phyloP scores from a whole-genome alignment of 345 rosid genomes.

The Hibiscus syriacus region DNA sequence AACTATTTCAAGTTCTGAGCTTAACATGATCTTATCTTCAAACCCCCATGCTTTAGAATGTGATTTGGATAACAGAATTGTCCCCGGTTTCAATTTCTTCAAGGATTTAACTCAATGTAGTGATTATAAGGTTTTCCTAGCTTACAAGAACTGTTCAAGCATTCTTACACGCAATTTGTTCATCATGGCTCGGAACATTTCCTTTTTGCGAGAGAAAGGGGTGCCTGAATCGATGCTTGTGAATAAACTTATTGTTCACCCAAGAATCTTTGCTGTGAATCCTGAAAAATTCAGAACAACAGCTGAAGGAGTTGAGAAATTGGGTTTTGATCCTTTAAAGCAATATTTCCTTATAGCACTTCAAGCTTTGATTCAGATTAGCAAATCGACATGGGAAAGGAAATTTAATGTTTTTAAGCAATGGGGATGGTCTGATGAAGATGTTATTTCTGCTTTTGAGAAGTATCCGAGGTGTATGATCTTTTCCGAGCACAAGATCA shows the following conservation, averaged over 20 bases:
- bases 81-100: slow-evolving; percentile 10
- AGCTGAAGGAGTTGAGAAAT: slow-evolving; percentile 2
- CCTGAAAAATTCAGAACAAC: background rate
- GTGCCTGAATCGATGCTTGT: slow-evolving; percentile 5
- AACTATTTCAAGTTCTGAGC: slow-evolving; percentile 7
- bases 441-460: slow-evolving; percentile 13
- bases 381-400: background rate
- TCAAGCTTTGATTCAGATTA: background rate
- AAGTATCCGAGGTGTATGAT: slow-evolving; percentile 16
- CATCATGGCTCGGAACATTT: background rate
- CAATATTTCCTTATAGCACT: slow-evolving; percentile 2
- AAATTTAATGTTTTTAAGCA: background rate
- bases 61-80: slow-evolving; percentile 9
- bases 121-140: background rate
- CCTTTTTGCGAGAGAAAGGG: background rate
- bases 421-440: slow-evolving; percentile 22
- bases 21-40: background rate
- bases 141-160: background rate
- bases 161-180: background rate
- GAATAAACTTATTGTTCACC: background rate
- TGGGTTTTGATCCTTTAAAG: slow-evolving; percentile 2
- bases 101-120: background rate
- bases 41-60: background rate
- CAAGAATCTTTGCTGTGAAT: background rate
- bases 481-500: slow-evolving; percentile 20